Base-by-base conservation (phyloP, 768 basidiomycete species). In the Collybia sp. region DNA sequence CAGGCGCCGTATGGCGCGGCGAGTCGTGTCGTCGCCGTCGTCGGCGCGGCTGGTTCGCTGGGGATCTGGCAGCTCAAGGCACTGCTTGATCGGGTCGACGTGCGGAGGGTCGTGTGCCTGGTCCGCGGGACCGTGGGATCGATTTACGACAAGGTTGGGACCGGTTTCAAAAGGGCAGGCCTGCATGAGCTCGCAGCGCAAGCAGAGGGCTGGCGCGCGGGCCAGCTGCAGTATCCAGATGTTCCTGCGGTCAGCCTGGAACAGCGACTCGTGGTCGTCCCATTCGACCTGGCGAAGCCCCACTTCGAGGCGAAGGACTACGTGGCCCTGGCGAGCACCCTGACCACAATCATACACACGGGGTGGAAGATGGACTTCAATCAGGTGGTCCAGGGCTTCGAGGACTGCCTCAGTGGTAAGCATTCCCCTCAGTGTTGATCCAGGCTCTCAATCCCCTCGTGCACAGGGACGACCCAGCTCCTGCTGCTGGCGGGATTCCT, bases 361-460 rank as follows among this genome's bases (percentile, higher is more conserved):
- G 50, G 46, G 38, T 51, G 50, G 50, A 51, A 51, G 40, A 51
- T 51, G 50, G 50, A 51, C 36, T 51, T 51, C 40, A 51, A 51
- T 25, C 50, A 51, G 31, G 40, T 47, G n/a, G 46, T 43, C 6
- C 40, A 51, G 33, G 37, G 46, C 19, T 51, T 51, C 19, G 46
- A 51, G 42, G 46, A 51, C 30, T 51, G 50, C 35, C 30, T 51
- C 10, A 31, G 5, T 37, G 49, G 49, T 46, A 10, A 36, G 43
- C 13, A 18, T 37, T n/a, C 18, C 11, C 16, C 20, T 13, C n/a
- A n/a, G 30, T 18, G 18, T 30, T 12, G 17, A 8, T 13, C 13
- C 13, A 9, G n/a, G 12, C n/a, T 5, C 43, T 44, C 11, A 42
- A 19, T 17, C 30, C 15, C 3, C 13, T 18, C 12, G n/a, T 16